Percentiles rank a stretch among this genome's conserved stretches.
Evolutionary conservation across 2,329 filamentous ascomycete species (phyloP).

Genomic region (Macrophomina pseudophaseolina): DNA sequence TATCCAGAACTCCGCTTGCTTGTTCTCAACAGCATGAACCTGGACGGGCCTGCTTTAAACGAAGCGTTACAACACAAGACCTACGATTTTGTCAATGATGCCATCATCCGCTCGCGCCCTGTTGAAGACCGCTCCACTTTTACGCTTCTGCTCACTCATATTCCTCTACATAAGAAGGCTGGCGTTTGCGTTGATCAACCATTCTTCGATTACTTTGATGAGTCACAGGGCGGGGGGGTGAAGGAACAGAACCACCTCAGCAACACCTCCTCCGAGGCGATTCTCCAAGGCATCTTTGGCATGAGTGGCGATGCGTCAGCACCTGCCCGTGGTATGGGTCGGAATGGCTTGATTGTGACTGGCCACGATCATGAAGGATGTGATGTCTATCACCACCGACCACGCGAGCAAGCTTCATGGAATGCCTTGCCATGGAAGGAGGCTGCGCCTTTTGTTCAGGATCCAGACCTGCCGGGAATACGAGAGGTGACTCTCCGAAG

Average conservation of each 20-base stretch:
- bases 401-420: slow-evolving; percentile 23
- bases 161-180: slow-evolving; percentile 82
- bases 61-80: slow-evolving; percentile 73
- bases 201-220: slow-evolving; percentile 77
- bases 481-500: slow-evolving; percentile 92
- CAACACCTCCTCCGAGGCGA: slow-evolving; percentile 66
- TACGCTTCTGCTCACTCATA: slow-evolving; percentile 87
- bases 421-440: slow-evolving; percentile 28
- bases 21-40: slow-evolving; percentile 89
- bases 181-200: slow-evolving; percentile 86
- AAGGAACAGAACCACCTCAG: slow-evolving; percentile 92
- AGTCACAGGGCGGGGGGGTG: slow-evolving; percentile 70
- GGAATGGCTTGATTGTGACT: slow-evolving; percentile 80
- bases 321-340: slow-evolving; percentile 66
- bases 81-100: slow-evolving; percentile 74
- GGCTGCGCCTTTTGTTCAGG: slow-evolving; percentile 24
- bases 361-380: slow-evolving; percentile 97
- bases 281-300: slow-evolving; percentile 85
- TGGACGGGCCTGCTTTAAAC: slow-evolving; percentile 80
- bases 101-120: slow-evolving; percentile 64
- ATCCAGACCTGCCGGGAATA: slow-evolving; percentile 62
- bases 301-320: slow-evolving; percentile 68
- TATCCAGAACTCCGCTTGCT: slow-evolving; percentile 77
- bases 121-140: slow-evolving; percentile 69
- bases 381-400: slow-evolving; percentile 77